Evolutionary conservation across 2,329 filamentous ascomycete species (phyloP), one percentile per base, ranked within the genome.

Genomic region (Aureobasidium sp.): DNA sequence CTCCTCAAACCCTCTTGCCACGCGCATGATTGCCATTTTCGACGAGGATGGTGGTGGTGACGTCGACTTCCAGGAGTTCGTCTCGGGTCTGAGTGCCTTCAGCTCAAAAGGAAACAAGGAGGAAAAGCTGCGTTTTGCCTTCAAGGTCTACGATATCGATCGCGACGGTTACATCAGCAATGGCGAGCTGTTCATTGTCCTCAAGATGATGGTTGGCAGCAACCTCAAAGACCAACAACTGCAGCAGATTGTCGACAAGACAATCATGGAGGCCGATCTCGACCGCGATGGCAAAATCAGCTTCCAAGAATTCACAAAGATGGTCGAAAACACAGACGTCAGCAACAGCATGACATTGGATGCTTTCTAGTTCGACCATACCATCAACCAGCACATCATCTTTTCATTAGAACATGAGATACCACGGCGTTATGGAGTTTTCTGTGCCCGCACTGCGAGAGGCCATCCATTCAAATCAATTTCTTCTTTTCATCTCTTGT

Each of bases 201-300:
- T 98, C 65, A 98, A 98, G 86, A 98, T 98, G 93, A 98, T 98
- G 93, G 93, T 98, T 48, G 93, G 93, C 56, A 96, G 88, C 76
- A 98, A 98, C 72, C 76, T 98, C 66, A 98, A 98, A 79, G 93
- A 98, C 71, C 89, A 96, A 73, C 93, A 98, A 75, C 75, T 98
- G 69, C 93, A 98, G 76, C 93, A 91, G 81, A 98, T 98, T 69
- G 93, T 98, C 62, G 93, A 98, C 77, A 98, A 98, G 83, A 98
- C 93, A 56, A 97, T 98, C 70, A 97, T 97, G 93, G 93, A 98
- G 76, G 93, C 93, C 44, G 93, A 98, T 71, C 79, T 90, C 62
- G 93, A 98, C 72, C 84, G 84, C 57, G 93, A 98, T 70, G 93
- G 93, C 65, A 95, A 94, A 79, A 97, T 98, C 70, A 95, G 89